Conservation (phyloP, 768 basidiomycete genomes). For the Auricularia heimuer region DNA sequence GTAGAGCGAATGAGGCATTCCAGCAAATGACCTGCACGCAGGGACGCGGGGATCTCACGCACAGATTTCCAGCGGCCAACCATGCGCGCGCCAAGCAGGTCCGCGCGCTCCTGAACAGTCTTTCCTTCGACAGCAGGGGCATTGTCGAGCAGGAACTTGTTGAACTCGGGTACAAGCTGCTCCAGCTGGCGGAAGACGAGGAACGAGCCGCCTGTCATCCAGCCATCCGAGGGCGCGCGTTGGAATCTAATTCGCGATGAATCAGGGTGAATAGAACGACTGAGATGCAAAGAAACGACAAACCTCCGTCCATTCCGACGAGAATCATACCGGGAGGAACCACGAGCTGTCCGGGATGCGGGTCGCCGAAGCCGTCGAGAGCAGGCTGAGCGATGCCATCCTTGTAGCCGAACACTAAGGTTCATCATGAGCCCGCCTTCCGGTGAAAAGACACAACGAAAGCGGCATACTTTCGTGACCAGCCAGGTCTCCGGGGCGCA, state of each 20-base stretch:
- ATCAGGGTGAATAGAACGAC: neutral
- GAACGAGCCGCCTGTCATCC: conserved; percentile 3
- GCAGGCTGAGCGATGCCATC: conserved; percentile 17
- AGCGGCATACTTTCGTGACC: conserved; percentile 16
- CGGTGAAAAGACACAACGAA: neutral
- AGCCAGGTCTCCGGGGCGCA: conserved; percentile 12
- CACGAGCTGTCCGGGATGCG: conserved; percentile 13
- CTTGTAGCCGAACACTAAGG: conserved; percentile 15
- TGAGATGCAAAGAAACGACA: neutral
- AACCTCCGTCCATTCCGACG: conserved; percentile 3
- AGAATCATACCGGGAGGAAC: conserved; percentile 15
- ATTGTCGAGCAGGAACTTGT: conserved; percentile 33
- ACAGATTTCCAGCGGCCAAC: conserved; percentile 41
- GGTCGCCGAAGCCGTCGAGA: conserved; percentile 11
- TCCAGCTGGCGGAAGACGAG: conserved; percentile 6
- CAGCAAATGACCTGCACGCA: neutral
- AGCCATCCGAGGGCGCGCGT: neutral
- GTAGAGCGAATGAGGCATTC: neutral
- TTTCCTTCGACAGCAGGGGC: conserved; percentile 14
- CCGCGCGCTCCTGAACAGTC: conserved; percentile 31
- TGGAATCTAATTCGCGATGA: neutral
- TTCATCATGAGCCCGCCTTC: neutral
- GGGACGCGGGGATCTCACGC: neutral
- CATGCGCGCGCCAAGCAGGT: conserved; percentile 42
- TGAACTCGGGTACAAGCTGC: conserved; percentile 34